Conservation (phyloP, 2,329 filamentous ascomycete species). For the Albifimbria verrucaria region DNA sequence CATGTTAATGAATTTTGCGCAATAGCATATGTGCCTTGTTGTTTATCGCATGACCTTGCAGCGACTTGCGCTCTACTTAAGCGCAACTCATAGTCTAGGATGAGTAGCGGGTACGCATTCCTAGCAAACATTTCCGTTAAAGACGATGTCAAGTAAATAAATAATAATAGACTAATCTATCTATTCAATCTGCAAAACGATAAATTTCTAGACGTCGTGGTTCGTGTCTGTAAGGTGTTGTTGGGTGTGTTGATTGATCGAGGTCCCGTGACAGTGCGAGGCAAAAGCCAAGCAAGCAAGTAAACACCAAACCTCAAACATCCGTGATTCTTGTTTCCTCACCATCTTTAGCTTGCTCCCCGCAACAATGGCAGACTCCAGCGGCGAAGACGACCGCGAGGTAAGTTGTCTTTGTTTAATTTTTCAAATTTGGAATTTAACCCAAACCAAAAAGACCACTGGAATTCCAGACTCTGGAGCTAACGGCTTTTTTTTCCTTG, state of each 20-base stretch:
- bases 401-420: constrained; percentile 16
- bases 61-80: too few relatives aligned
- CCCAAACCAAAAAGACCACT: not conserved
- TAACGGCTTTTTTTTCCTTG: not conserved
- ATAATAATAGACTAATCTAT: too few relatives aligned
- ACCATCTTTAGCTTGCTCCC: not conserved
- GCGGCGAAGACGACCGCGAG: constrained; percentile 32
- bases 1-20: too few relatives aligned
- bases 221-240: too few relatives aligned
- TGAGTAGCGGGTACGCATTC: too few relatives aligned
- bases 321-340: not conserved
- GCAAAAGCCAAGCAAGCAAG: not conserved
- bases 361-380: constrained; percentile 28
- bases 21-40: too few relatives aligned
- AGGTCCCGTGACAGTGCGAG: not conserved
- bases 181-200: too few relatives aligned
- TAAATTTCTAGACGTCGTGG: too few relatives aligned
- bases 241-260: not conserved
- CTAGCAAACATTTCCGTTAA: too few relatives aligned
- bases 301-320: not conserved
- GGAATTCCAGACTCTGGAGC: not conserved
- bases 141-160: too few relatives aligned
- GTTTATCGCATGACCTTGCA: too few relatives aligned
- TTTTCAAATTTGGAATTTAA: not conserved
- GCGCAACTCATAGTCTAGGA: too few relatives aligned